These are phyloP conservation scores for Raphanus hybrid DNA, from an alignment of 441 rosid species.

Conservation along the genomic window DNA sequence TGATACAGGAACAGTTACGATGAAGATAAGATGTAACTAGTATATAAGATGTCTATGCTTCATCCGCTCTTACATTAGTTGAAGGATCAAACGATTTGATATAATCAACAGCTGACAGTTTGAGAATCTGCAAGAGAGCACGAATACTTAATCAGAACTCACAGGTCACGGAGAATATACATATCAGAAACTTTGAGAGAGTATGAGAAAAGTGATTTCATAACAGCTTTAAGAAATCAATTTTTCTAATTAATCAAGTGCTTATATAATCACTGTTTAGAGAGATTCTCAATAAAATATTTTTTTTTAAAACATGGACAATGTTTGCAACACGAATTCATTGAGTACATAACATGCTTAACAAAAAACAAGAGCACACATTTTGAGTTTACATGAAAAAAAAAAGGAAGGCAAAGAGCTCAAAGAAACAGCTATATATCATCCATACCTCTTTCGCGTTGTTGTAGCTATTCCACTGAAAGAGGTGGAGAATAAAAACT, in stretches of 20 bases:
- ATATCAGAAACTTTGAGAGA: neutral
- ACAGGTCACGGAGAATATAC: neutral
- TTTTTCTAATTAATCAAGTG: neutral
- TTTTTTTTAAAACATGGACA: neutral
- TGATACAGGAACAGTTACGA: conserved; percentile 6
- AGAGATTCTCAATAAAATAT: conserved; percentile 1
- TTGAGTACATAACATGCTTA: neutral
- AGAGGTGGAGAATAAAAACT: conserved; percentile 78
- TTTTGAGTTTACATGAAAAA: neutral
- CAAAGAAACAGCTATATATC: conserved; percentile 5
- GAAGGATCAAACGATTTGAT: conserved; percentile 78
- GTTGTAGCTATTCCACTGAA: conserved; percentile 57
- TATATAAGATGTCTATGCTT: conserved; percentile 9
- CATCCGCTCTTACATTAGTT: conserved; percentile 62
- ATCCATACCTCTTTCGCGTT: conserved; percentile 65
- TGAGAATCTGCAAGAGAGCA: conserved; percentile 70
- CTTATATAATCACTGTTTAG: neutral
- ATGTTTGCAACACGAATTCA: neutral
- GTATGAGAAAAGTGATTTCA: neutral
- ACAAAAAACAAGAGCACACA: conserved; percentile 3
- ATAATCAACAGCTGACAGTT: conserved; percentile 72
- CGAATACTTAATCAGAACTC: neutral
- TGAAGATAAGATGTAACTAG: conserved; percentile 4
- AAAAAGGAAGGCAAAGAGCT: conserved; percentile 6
- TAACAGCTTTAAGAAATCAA: conserved; percentile 8